Percentiles rank a stretch among this genome's conserved stretches.
Evolutionary conservation across 768 basidiomycete species (phyloP).

Genomic region (Mycena vitilis): DNA sequence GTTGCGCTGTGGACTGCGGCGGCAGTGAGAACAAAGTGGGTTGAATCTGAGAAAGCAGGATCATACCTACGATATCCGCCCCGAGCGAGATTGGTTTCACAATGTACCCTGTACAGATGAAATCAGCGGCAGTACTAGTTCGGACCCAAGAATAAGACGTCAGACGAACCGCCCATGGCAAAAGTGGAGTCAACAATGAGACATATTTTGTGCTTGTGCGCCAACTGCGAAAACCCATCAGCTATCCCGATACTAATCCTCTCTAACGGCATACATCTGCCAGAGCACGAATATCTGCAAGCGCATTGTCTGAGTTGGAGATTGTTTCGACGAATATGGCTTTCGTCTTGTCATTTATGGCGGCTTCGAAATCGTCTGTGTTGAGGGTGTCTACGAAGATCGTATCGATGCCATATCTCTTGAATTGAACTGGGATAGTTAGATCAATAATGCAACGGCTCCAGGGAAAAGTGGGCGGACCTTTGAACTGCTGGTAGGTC

Average conservation of each 20-base stretch:
- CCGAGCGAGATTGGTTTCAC: conserved; percentile 77
- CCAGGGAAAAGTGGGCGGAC: conserved; percentile 38
- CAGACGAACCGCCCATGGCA: conserved; percentile 67
- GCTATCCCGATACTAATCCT: neutral
- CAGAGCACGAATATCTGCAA: conserved; percentile 72
- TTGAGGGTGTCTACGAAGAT: conserved; percentile 69
- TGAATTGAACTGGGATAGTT: conserved; percentile 62
- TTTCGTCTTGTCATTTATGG: conserved; percentile 82
- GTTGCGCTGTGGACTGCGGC: conserved; percentile 30
- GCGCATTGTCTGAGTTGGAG: conserved; percentile 77
- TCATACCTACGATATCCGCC: conserved; percentile 80
- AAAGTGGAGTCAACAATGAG: conserved; percentile 86
- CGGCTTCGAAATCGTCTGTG: conserved; percentile 68
- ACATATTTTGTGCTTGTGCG: conserved; percentile 79
- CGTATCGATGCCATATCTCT: conserved; percentile 72
- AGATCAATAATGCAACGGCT: neutral
- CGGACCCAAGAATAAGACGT: too few species aligned
- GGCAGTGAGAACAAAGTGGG: too few species aligned
- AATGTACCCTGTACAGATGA: conserved; percentile 59
- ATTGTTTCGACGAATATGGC: conserved; percentile 81
- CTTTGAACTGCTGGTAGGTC: conserved; percentile 82
- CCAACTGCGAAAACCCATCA: conserved; percentile 56
- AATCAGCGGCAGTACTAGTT: too few species aligned
- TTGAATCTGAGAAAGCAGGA: neutral
- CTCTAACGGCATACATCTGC: conserved; percentile 60